Conservation (phyloP, 257 asterid species). For the Cruciata laevipes region DNA sequence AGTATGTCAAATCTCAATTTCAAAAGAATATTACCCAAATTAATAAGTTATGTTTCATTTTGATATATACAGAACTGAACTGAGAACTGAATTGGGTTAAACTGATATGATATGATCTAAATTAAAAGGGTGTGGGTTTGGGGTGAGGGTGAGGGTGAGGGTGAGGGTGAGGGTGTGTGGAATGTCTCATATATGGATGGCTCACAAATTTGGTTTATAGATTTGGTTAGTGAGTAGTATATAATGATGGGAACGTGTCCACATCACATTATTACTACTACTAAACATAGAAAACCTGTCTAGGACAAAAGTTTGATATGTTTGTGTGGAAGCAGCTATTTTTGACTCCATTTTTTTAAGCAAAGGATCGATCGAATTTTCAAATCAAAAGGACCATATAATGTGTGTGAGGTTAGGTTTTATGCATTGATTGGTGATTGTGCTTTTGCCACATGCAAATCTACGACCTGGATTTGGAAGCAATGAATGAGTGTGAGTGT, state of each 20-base stretch:
- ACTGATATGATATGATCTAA: too few relatives aligned
- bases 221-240: not conserved
- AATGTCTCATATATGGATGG: too few relatives aligned
- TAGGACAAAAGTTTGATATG: constrained; percentile 16
- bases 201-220: not conserved
- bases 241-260: constrained; percentile 8
- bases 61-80: too few relatives aligned
- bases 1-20: too few relatives aligned
- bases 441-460: too few relatives aligned
- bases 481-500: constrained; percentile 8
- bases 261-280: constrained; percentile 25
- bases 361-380: not conserved
- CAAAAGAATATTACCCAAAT: too few relatives aligned
- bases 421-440: too few relatives aligned
- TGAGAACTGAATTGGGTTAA: too few relatives aligned
- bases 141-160: too few relatives aligned
- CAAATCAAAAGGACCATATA: not conserved
- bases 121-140: too few relatives aligned
- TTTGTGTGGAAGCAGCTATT: constrained; percentile 19
- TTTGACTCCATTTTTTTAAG: constrained; percentile 19
- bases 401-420: not conserved
- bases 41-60: too few relatives aligned
- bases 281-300: constrained; percentile 42
- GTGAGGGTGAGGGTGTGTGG: too few relatives aligned
- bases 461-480: not conserved